Evolutionary conservation across 768 basidiomycete genomes (phyloP), one percentile per base, ranked within the genome.

Genomic region (Boletus tylopilopsis): DNA sequence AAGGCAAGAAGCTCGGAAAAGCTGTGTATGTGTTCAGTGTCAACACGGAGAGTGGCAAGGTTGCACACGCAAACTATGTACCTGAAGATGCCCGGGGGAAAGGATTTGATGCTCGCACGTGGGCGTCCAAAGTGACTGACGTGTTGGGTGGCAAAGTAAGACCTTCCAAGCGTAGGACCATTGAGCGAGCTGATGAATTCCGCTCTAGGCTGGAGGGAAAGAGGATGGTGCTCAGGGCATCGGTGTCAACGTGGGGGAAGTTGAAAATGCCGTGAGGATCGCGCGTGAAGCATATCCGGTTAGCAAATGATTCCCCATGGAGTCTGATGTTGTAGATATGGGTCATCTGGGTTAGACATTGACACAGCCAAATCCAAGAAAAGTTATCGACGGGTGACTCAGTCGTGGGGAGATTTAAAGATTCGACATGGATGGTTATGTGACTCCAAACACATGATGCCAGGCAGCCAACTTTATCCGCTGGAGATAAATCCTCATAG

Each of bases 211-310:
- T 44, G 96, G 96, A 47, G 96, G 96, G 13, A 97, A 94, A 69
- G 91, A 91, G 51, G 96, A 98, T 32, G 78, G 81, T 47, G 87
- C 88, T 2, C 92, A 94, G 62, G 96, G 96, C 22, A 83, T 95
- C 13, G 96, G 96, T 25, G 69, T 74, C 4, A 76, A 90, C 53
- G 67, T 77, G 1, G 68, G 68, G 22, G 84, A 79, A 68, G 69
- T 92, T 3, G 70, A 76, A 15, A 89, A 87, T 51, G 94, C 90
- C 2, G 58, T 92, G 18, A 63, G 59, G 47, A 73, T 74, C 21
- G 91, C 89, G 4, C 70, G 71, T 53, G 62, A 71, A 42, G 76
- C 57, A 33, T 76, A 69, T 56, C 57, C 44, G 24, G 40, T 50
- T 30, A 35, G 45, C 18, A 60, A 66, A 41, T 64, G 44, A 61